Evolutionary conservation across 176 grass and related monocot species (phyloP).

Genomic region (Eleusine coracana): DNA sequence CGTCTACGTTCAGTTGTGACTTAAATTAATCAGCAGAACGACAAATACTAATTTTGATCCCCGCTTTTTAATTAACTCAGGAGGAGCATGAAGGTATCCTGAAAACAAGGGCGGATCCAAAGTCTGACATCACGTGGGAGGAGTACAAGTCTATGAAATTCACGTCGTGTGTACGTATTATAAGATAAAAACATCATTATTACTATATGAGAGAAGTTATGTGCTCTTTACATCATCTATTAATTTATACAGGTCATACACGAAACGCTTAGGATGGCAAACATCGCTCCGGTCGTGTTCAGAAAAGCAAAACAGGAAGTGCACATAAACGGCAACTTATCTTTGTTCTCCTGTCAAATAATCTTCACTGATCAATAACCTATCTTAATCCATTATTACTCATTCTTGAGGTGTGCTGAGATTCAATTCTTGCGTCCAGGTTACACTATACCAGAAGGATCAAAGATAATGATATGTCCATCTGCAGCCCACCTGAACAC

Average conservation of each 20-base stretch:
- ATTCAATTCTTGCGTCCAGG: background rate
- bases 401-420: background rate
- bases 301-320: constrained; percentile 57
- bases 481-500: constrained; percentile 49
- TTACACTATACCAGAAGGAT: constrained; percentile 58
- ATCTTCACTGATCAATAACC: too few relatives aligned
- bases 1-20: background rate
- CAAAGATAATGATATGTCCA: constrained; percentile 53
- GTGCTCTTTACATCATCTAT: background rate
- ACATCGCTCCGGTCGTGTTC: constrained; percentile 56
- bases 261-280: constrained; percentile 53
- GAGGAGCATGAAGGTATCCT: constrained; percentile 56
- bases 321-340: constrained; percentile 44
- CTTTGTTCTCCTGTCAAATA: background rate
- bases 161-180: constrained; percentile 64
- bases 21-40: background rate
- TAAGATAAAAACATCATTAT: too few relatives aligned
- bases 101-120: constrained; percentile 36
- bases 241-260: constrained; percentile 56
- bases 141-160: constrained; percentile 76
- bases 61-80: background rate
- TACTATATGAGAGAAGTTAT: background rate
- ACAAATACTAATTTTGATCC: too few relatives aligned
- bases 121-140: constrained; percentile 57
- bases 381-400: too few relatives aligned